Percentiles rank a stretch among this genome's conserved stretches.
These are phyloP conservation scores for Cyclotella sp. DNA, from an alignment of 108 stramenopile species.

Conservation along the genomic window DNA sequence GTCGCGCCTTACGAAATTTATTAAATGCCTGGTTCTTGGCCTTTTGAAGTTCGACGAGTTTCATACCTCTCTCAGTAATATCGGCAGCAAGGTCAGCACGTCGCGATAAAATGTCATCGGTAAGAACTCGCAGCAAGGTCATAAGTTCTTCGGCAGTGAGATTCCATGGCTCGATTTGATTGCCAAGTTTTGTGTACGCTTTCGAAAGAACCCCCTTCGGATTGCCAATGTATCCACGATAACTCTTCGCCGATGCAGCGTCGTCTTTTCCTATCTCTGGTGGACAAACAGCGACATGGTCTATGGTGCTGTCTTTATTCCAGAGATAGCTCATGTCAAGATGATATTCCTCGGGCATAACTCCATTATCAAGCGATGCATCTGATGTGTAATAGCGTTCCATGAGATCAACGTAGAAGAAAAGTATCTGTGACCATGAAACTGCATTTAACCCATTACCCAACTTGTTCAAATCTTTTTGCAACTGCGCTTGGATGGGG, in stretches of 20 bases:
- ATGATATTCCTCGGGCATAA: conserved; percentile 50
- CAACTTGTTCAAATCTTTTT: conserved; percentile 55
- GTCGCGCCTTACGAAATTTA: conserved; percentile 65
- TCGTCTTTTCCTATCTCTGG: conserved; percentile 7
- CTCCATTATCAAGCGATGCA: conserved; percentile 56
- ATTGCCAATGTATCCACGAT: conserved; percentile 60
- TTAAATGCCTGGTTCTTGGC: conserved; percentile 69
- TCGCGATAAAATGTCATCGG: conserved; percentile 79
- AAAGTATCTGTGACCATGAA: conserved; percentile 77
- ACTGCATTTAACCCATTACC: conserved; percentile 62
- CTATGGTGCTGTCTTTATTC: conserved; percentile 22
- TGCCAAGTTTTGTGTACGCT: conserved; percentile 58
- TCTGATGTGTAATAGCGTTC: conserved; percentile 74
- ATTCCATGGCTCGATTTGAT: conserved; percentile 74
- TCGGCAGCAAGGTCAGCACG: conserved; percentile 56
- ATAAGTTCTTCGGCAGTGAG: conserved; percentile 80
- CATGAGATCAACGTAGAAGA: conserved; percentile 84
- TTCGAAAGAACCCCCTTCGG: conserved; percentile 38
- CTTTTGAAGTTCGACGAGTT: conserved; percentile 70
- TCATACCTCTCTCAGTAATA: conserved; percentile 60
- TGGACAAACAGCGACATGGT: conserved; percentile 35
- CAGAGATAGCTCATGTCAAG: conserved; percentile 71
- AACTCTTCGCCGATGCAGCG: conserved; percentile 39
- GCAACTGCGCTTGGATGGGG: conserved; percentile 50
- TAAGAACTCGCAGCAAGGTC: conserved; percentile 66